A percentile compares a stretch with the other conserved stretches of the same genome.
phyloP scores from a whole-genome alignment of 495 filamentous ascomycete genomes.

The Penicillium turbatum region DNA sequence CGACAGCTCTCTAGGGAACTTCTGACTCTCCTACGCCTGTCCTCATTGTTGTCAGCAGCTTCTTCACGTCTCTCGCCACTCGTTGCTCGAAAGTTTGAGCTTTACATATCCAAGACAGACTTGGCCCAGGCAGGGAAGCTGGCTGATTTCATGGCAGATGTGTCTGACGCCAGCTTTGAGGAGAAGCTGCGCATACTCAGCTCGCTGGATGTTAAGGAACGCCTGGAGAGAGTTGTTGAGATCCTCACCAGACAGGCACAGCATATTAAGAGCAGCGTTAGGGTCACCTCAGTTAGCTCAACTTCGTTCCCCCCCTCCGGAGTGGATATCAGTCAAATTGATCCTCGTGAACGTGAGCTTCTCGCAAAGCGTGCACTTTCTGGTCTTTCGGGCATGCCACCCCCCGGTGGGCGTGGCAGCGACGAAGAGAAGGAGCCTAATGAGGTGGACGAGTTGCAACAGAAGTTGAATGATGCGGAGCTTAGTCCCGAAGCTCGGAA shows the following conservation, averaged over 20 bases:
- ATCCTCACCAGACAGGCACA: slow-evolving; percentile 75
- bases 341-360: slow-evolving; percentile 50
- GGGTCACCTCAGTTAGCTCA: slow-evolving; percentile 66
- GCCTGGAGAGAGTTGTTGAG: slow-evolving; percentile 74
- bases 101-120: slow-evolving; percentile 76
- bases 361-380: slow-evolving; percentile 47
- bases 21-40: slow-evolving; percentile 70
- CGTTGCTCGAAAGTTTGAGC: slow-evolving; percentile 76
- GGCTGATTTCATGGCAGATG: slow-evolving; percentile 95
- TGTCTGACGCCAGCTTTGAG: slow-evolving; percentile 77
- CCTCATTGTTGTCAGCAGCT: slow-evolving; percentile 63
- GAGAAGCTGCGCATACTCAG: slow-evolving; percentile 84
- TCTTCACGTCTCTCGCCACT: slow-evolving; percentile 68
- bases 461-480: slow-evolving; percentile 75
- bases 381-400: slow-evolving; percentile 48
- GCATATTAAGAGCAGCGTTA: slow-evolving; percentile 74
- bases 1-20: slow-evolving; percentile 81
- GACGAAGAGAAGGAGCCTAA: slow-evolving; percentile 70
- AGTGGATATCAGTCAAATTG: slow-evolving; percentile 51
- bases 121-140: slow-evolving; percentile 73
- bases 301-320: slow-evolving; percentile 51
- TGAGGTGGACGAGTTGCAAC: slow-evolving; percentile 88
- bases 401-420: slow-evolving; percentile 47
- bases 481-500: slow-evolving; percentile 73
- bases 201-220: slow-evolving; percentile 67